Evolutionary conservation across 352 stramenopile genomes (phyloP).

Genomic region (Globisporangium irregulare): DNA sequence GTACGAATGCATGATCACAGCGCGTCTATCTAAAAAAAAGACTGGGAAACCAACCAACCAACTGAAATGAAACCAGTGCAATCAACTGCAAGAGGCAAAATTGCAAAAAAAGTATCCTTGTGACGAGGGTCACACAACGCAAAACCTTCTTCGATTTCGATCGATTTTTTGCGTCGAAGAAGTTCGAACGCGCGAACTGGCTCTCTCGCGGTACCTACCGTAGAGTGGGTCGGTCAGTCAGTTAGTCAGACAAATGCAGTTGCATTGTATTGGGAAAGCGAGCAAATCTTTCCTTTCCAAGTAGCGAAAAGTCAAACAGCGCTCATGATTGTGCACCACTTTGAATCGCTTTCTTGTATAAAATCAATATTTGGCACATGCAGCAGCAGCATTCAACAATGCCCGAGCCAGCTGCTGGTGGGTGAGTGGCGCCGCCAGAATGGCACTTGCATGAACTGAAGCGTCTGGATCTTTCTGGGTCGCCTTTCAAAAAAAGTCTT

Average conservation of each 20-base stretch:
- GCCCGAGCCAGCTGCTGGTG: background rate
- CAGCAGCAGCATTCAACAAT: background rate
- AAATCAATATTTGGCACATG: background rate
- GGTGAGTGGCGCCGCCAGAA: background rate
- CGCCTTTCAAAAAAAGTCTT: conserved; percentile 1
- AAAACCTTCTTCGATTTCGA: conserved; percentile 1
- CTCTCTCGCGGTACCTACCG: conserved; percentile 1
- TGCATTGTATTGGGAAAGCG: background rate
- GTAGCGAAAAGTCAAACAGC: background rate
- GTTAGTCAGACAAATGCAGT: conserved; percentile 1
- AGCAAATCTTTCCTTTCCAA: background rate
- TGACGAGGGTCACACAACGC: background rate
- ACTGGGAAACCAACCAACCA: background rate
- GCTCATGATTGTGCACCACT: background rate
- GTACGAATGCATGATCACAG: background rate
- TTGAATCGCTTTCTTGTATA: background rate
- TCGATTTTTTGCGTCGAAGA: background rate
- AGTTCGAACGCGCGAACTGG: background rate
- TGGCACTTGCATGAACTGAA: background rate
- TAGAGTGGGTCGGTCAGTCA: conserved; percentile 1
- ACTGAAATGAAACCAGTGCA: background rate
- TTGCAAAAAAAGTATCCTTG: conserved; percentile 3
- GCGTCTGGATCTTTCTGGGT: conserved; percentile 8
- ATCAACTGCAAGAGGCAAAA: no score
- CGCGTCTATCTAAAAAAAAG: background rate